Conservation (phyloP, 495 filamentous ascomycete genomes). For the Annulohypoxylon bovei region DNA sequence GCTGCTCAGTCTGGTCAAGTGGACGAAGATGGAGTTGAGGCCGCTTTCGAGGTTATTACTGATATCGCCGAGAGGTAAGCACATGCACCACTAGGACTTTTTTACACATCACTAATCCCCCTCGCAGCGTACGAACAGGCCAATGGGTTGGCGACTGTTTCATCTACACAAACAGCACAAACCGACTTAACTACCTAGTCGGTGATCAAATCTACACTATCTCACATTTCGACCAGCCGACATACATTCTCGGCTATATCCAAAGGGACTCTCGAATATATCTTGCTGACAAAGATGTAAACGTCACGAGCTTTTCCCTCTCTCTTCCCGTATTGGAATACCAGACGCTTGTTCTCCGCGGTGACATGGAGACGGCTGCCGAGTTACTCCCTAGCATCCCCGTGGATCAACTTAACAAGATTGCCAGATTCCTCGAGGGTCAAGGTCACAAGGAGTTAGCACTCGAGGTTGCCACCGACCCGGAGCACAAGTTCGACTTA, state of each 20-base stretch:
- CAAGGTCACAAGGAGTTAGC: slow-evolving; percentile 96
- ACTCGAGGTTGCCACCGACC: slow-evolving; percentile 93
- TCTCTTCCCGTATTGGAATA: slow-evolving; percentile 97
- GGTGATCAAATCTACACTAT: slow-evolving; percentile 99
- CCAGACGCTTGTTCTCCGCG: slow-evolving; percentile 93
- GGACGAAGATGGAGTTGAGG: slow-evolving; percentile 96
- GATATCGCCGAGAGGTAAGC: slow-evolving; percentile 88
- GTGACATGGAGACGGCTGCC: slow-evolving; percentile 91
- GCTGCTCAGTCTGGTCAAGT: slow-evolving; percentile 82
- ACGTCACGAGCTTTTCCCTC: slow-evolving; percentile 86
- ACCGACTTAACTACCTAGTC: slow-evolving; percentile 97
- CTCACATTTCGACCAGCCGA: slow-evolving; percentile 92
- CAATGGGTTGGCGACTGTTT: slow-evolving; percentile 99
- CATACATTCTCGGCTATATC: slow-evolving; percentile 96
- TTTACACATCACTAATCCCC: slow-evolving; percentile 33
- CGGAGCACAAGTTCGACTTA: slow-evolving; percentile 96
- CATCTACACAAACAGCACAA: slow-evolving; percentile 96
- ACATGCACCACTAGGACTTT: not conserved
- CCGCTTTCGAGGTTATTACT: slow-evolving; percentile 94
- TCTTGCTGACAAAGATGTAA: slow-evolving; percentile 93
- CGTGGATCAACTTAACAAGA: slow-evolving; percentile 92
- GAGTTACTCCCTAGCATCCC: slow-evolving; percentile 86
- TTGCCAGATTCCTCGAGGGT: slow-evolving; percentile 96
- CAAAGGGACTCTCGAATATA: slow-evolving; percentile 93
- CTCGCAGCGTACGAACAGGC: slow-evolving; percentile 81